Percentiles rank a stretch among this genome's conserved stretches.
phyloP scores from a whole-genome alignment of 345 rosid species.

The Carallia pectinifolia region DNA sequence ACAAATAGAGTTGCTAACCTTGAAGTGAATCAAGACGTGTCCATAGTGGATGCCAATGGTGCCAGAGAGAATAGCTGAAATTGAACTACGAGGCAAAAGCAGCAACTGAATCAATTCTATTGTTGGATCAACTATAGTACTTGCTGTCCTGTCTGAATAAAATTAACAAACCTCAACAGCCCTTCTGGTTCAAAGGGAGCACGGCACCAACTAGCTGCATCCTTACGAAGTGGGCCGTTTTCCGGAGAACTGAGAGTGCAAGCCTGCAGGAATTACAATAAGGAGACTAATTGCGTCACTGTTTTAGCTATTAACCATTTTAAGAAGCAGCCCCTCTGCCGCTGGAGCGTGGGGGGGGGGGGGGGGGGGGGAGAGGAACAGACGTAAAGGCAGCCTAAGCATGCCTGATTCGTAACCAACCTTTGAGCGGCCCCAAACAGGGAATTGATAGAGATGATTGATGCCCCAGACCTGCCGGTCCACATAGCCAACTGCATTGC shows the following conservation, averaged over 20 bases:
- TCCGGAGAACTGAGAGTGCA: conserved; percentile 54
- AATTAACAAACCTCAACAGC: conserved; percentile 43
- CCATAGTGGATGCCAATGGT: conserved; percentile 65
- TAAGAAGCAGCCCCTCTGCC: not conserved
- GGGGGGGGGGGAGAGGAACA: not conserved
- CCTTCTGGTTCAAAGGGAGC: conserved; percentile 79
- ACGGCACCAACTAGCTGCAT: conserved; percentile 58
- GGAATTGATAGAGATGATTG: conserved; percentile 51
- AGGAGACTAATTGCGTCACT: not conserved
- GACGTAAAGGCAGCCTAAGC: not conserved
- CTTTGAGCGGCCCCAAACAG: conserved; percentile 63
- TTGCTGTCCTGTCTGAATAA: not conserved
- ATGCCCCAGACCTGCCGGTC: conserved; percentile 62
- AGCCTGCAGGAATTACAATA: conserved; percentile 33
- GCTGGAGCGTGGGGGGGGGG: no score
- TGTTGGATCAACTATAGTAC: no score
- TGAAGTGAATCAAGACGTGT: conserved; percentile 64
- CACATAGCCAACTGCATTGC: conserved; percentile 66
- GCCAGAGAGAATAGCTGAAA: conserved; percentile 63
- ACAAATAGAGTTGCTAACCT: conserved; percentile 35
- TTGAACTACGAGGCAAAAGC: conserved; percentile 26
- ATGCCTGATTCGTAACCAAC: conserved; percentile 13
- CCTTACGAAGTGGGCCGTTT: conserved; percentile 39
- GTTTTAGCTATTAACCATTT: no score
- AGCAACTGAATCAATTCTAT: no score